Evolutionary conservation across 2,329 filamentous ascomycete species (phyloP), one percentile per base, ranked within the genome.

Genomic region (Fusarium sp.): DNA sequence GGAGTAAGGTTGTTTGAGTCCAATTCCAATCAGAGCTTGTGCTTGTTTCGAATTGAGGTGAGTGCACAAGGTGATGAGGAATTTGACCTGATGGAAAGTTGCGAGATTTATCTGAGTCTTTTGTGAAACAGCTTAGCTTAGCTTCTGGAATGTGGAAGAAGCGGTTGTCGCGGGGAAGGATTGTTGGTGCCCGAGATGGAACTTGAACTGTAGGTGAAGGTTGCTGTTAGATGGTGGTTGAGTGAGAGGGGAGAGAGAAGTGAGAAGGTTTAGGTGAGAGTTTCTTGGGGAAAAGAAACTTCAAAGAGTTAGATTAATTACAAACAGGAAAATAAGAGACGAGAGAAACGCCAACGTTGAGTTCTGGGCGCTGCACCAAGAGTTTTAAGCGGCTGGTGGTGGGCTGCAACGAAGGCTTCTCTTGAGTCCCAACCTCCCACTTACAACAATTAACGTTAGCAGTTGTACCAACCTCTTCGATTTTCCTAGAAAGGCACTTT

Each of bases 391-490:
- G 71, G 73, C 68, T 68, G 71, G 69, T 69, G 63, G 68, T 69
- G 68, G 68, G 71, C 58, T 70, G 59, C 63, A 33, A 62, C 48
- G 63, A 66, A 66, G 67, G 59, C 68, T 71, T 75, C 61, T 64
- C 63, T 57, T 39, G 57, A 59, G 53, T 74, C 78, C 78, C 78
- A 78, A 76, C 78, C 78, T 79, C 78, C 76, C 67, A 77, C 76
- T 78, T 77, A 76, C 72, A 56, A 38, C 53, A 31, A 75, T 46
- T 26, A 33, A 46, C 35, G 75, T 46, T 26, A 33, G 57, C 35
- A 66, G 24, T 48, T 52, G 47, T 21, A 65, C 77, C 76, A 79
- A 63, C 77, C 77, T 77, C 77, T 75, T 58, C 60, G 70, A 75
- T 63, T 68, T 69, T 52, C 57, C 57, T 49, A 48, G 63, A 66